Evolutionary conservation across 108 stramenopile genomes (phyloP).

Genomic region (Nitzschia sp.): DNA sequence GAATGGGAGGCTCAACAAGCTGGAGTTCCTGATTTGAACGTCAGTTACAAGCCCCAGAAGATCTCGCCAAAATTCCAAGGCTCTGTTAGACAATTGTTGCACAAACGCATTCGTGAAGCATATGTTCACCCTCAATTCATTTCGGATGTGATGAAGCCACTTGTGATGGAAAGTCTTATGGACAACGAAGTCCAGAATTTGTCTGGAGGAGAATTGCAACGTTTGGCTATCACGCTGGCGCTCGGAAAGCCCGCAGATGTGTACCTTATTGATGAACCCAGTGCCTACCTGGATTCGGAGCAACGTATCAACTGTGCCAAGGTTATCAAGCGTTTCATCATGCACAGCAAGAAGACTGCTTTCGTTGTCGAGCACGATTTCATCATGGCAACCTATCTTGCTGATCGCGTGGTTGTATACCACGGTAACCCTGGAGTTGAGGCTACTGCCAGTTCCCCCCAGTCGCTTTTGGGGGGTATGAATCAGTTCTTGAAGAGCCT

Average conservation of each 20-base stretch:
- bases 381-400: constrained; percentile 99
- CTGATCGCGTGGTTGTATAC: constrained; percentile 97
- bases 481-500: constrained; percentile 96
- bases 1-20: constrained; percentile 81
- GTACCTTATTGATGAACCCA: constrained; percentile 99
- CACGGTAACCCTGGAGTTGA: constrained; percentile 93
- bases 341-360: constrained; percentile 98
- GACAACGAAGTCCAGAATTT: constrained; percentile 97
- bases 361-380: constrained; percentile 99
- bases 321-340: constrained; percentile 98
- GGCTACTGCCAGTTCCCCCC: constrained; percentile 93
- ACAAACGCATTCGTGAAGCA: constrained; percentile 93
- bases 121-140: constrained; percentile 97
- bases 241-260: constrained; percentile 97
- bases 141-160: constrained; percentile 96
- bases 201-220: constrained; percentile 98
- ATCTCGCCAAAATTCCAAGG: constrained; percentile 96
- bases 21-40: constrained; percentile 92
- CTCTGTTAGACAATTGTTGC: constrained; percentile 93
- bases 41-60: constrained; percentile 99
- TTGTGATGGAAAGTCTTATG: constrained; percentile 90
- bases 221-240: constrained; percentile 93
- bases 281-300: constrained; percentile 97
- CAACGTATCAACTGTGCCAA: constrained; percentile 98
- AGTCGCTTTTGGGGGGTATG: constrained; percentile 95